Base-by-base conservation (phyloP, 192 early-diverging fungal species). In the Coemansia sp. region DNA sequence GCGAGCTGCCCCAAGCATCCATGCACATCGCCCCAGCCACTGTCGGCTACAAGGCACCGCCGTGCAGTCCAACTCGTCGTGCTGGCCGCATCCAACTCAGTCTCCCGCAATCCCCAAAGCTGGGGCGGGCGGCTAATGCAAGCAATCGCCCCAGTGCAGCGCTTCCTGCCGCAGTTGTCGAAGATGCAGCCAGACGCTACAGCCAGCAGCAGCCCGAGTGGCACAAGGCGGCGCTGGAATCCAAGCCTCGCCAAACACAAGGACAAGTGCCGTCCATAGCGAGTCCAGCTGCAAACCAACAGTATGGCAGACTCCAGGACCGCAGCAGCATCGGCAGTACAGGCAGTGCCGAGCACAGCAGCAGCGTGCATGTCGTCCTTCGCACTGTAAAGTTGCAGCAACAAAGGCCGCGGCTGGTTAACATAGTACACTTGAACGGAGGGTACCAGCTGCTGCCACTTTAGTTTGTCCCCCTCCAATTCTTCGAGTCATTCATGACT, bases 391-490 rank as follows among this genome's bases (percentile, higher is more conserved):
- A 17, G 22, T 24, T 31, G 25, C 40, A 29, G 29, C 36, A 47
- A 36, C 49, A 49, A 43, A 65, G 42, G 24, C 79, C 79, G 59
- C 79, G 60, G 69, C 56, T 81, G 27, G 79, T 81, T 2, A 54
- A 53, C n/a, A 60, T 81, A 25, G 54, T 53, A 4, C 35, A 49
- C 24, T 63, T 57, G 1, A 66, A 62, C 27, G 45, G 43, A 19
- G 60, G 10, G 25, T 81, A 73, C 29, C 27, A n/a, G 35, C 3
- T 57, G 19, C 7, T 24, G 2, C 41, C 40, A n/a, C 14, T 31
- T 45, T 5, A 6, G 4, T 3, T 38, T 37, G 17, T 9, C 32
- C n/a, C 25, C 14, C 6, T 6, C 4, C 29, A 6, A 25, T 25
- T 17, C 14, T 32, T 25, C 27, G 6, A 31, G 12, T 25, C 51